phyloP scores from a whole-genome alignment of 2,329 filamentous ascomycete genomes.

The Ramichloridium luteum region DNA sequence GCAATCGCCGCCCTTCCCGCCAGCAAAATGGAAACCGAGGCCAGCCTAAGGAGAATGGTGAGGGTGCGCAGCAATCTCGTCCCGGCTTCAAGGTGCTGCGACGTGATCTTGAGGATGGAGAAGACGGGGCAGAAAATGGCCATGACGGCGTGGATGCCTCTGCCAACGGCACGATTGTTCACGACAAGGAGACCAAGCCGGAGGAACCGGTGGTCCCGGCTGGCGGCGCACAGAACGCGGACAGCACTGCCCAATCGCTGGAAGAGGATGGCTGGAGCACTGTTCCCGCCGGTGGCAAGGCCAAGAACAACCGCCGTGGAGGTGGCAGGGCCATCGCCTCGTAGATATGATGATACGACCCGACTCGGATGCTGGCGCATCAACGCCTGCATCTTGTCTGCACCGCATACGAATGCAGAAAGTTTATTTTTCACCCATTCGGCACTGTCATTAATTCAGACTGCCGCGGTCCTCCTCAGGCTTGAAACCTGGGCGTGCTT shows the following conservation, averaged over 20 bases:
- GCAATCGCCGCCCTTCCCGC: constrained; percentile 15
- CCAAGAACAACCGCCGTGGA: constrained; percentile 33
- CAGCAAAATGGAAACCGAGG: constrained; percentile 13
- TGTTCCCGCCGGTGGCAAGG: constrained; percentile 31
- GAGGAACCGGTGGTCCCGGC: constrained; percentile 37
- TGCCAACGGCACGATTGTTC: constrained; percentile 39
- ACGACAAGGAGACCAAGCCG: constrained; percentile 43
- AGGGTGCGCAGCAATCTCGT: constrained; percentile 20
- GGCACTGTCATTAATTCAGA: too few species aligned
- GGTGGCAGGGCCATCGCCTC: constrained; percentile 37
- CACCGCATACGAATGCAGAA: too few species aligned
- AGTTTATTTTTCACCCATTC: too few species aligned
- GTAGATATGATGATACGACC: constrained; percentile 18
- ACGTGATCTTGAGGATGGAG: constrained; percentile 28
- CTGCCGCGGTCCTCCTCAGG: too few species aligned
- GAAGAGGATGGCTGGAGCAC: constrained; percentile 45
- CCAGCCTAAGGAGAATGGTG: constrained; percentile 24
- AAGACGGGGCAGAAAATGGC: constrained; percentile 24
- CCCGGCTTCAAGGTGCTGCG: constrained; percentile 32
- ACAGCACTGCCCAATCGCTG: constrained; percentile 33
- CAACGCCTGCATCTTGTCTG: too few species aligned
- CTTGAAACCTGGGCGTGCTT: too few species aligned
- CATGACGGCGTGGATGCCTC: constrained; percentile 34
- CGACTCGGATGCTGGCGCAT: too few species aligned
- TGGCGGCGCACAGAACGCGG: constrained; percentile 23